A percentile compares a stretch with the other conserved stretches of the same genome.
Conservation (phyloP, 2,329 filamentous ascomycete genomes). For the Clarireedia monteithiana region DNA sequence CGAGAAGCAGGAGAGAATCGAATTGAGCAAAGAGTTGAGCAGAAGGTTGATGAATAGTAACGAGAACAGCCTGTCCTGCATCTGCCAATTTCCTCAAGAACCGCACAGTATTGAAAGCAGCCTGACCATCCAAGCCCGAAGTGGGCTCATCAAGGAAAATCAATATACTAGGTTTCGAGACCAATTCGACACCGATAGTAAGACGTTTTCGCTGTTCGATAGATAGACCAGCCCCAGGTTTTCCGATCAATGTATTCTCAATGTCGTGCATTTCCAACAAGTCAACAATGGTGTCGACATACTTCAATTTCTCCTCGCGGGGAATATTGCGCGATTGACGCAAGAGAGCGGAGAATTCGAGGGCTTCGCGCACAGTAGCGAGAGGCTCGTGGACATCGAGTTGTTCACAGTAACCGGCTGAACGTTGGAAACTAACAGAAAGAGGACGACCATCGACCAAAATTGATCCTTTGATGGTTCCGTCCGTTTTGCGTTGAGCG, state of each 20-base stretch:
- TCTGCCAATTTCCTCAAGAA: constrained; percentile 55
- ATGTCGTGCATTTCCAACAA: constrained; percentile 62
- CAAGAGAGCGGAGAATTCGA: constrained; percentile 76
- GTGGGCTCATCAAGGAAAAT: constrained; percentile 58
- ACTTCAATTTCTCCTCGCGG: constrained; percentile 65
- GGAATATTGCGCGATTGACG: constrained; percentile 69
- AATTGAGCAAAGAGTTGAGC: constrained; percentile 47
- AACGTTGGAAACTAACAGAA: constrained; percentile 78
- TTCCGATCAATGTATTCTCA: constrained; percentile 56
- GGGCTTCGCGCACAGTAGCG: constrained; percentile 77
- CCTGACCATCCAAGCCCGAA: constrained; percentile 54
- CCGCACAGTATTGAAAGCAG: constrained; percentile 53
- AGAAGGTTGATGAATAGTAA: constrained; percentile 48
- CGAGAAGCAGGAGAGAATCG: constrained; percentile 56
- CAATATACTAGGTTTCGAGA: constrained; percentile 48
- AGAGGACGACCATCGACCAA: constrained; percentile 54
- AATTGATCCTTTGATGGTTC: constrained; percentile 81
- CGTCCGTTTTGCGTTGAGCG: constrained; percentile 79
- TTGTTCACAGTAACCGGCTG: constrained; percentile 64
- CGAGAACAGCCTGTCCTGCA: constrained; percentile 45
- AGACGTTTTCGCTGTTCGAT: constrained; percentile 55
- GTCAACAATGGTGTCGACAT: constrained; percentile 70
- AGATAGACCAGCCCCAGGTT: constrained; percentile 52
- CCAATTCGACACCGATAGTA: constrained; percentile 54
- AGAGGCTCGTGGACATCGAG: constrained; percentile 83